A percentile compares a stretch with the other conserved stretches of the same genome.
phyloP scores from a whole-genome alignment of 2,329 filamentous ascomycete species.

The Curvularia sp. region DNA sequence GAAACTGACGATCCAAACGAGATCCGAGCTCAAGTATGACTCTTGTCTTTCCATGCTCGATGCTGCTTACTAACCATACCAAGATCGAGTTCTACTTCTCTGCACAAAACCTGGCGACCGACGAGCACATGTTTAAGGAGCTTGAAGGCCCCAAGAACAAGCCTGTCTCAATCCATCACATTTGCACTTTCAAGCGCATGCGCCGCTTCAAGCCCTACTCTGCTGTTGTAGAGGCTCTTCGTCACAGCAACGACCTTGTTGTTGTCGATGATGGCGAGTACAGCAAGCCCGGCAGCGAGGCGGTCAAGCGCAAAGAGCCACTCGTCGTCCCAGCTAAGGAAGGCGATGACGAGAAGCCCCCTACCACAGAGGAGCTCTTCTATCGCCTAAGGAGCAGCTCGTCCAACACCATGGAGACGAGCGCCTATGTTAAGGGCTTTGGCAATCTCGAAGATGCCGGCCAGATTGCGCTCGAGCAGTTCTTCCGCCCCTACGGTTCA shows the following conservation, averaged over 20 bases:
- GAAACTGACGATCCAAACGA: constrained; percentile 78
- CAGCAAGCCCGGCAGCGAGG: constrained; percentile 49
- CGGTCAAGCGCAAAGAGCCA: constrained; percentile 74
- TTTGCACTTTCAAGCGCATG: constrained; percentile 95
- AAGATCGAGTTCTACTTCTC: constrained; percentile 97
- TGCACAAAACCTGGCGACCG: constrained; percentile 85
- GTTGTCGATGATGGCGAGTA: constrained; percentile 77
- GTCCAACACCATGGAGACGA: constrained; percentile 73
- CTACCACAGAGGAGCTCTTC: constrained; percentile 52
- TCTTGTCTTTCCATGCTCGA: not conserved
- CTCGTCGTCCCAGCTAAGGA: constrained; percentile 50
- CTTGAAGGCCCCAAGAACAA: constrained; percentile 82
- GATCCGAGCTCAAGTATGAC: constrained; percentile 80
- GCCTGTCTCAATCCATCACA: constrained; percentile 76
- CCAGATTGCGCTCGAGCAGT: constrained; percentile 92
- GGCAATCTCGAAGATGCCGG: constrained; percentile 82
- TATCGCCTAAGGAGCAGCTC: constrained; percentile 61
- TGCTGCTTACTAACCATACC: constrained; percentile 24
- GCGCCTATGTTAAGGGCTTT: constrained; percentile 94
- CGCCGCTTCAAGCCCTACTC: constrained; percentile 88
- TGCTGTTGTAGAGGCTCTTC: constrained; percentile 82
- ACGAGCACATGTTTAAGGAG: constrained; percentile 83
- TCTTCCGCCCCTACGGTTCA: constrained; percentile 82
- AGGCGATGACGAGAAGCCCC: constrained; percentile 40
- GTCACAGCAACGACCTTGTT: constrained; percentile 75